Percentiles rank a stretch among this genome's conserved stretches.
These are phyloP conservation scores for Tylopilus vinaceipallidus DNA, from an alignment of 768 basidiomycete genomes.

Conservation along the genomic window DNA sequence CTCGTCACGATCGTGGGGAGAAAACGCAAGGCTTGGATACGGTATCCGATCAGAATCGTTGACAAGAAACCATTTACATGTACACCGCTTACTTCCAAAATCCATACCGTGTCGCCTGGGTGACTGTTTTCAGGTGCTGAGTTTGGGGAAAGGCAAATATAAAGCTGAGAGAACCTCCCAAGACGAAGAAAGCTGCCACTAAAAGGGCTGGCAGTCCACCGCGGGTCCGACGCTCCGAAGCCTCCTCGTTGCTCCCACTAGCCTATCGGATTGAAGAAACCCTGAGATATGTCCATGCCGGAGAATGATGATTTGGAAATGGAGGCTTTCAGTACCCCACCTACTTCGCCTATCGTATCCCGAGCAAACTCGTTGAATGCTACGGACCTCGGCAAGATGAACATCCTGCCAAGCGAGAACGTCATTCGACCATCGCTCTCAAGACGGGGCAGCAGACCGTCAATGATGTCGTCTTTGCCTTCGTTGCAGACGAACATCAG, in stretches of 20 bases:
- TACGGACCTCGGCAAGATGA: conserved; percentile 10
- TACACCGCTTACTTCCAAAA: conserved; percentile 12
- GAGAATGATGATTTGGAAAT: conserved; percentile 28
- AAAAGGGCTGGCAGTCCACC: conserved; percentile 6
- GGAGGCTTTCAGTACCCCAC: conserved; percentile 44
- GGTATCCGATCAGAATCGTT: conserved; percentile 20
- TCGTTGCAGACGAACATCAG: conserved; percentile 33
- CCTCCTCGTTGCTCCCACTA: conserved; percentile 13
- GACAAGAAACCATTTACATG: conserved; percentile 10
- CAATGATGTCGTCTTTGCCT: conserved; percentile 22
- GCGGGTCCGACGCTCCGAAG: conserved; percentile 1
- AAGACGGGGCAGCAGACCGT: conserved; percentile 32
- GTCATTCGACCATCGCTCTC: conserved; percentile 40
- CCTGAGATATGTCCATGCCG: conserved; percentile 30
- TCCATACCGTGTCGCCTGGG: conserved; percentile 24
- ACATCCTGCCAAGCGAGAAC: conserved; percentile 8
- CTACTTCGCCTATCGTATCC: conserved; percentile 37
- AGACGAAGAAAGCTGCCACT: background rate
- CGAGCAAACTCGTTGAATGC: conserved; percentile 16
- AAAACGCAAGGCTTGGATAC: conserved; percentile 19
- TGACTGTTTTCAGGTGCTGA: conserved; percentile 20
- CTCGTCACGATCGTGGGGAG: conserved; percentile 20
- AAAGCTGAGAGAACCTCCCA: conserved; percentile 14
- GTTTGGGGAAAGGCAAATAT: conserved; percentile 17
- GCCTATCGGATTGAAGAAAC: conserved; percentile 5